These are phyloP conservation scores for Plasmodium cynomolgi DNA, from an alignment of 169 alveolate species.

Conservation along the genomic window DNA sequence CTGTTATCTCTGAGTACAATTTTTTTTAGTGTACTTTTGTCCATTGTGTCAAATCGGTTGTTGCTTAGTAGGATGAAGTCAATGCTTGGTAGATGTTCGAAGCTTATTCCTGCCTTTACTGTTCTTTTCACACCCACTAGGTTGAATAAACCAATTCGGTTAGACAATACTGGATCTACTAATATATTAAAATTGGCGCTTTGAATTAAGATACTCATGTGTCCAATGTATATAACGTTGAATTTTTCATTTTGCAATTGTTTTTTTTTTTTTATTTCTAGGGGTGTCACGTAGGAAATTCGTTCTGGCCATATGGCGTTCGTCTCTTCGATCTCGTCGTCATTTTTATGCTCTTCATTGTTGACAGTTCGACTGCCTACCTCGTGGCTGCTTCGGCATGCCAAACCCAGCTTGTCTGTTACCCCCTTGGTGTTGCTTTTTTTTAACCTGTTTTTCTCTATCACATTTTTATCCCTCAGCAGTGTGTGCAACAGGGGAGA, in stretches of 20 bases:
- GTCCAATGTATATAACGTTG: constrained; percentile 72
- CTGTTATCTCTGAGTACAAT: constrained; percentile 70
- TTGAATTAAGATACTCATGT: constrained; percentile 70
- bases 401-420: neutral
- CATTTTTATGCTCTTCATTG: neutral
- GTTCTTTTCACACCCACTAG: constrained; percentile 54
- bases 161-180: constrained; percentile 71
- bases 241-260: constrained; percentile 17
- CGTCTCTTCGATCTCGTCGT: constrained; percentile 1
- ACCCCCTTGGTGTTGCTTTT: neutral
- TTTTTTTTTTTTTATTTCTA: constrained; percentile 45
- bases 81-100: constrained; percentile 64
- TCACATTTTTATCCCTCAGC: constrained; percentile 12
- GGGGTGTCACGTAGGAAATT: constrained; percentile 52
- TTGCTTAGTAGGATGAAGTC: constrained; percentile 72
- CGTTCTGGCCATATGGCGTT: constrained; percentile 71
- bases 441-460: constrained; percentile 47
- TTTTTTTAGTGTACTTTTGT: constrained; percentile 31
- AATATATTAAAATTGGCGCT: constrained; percentile 46
- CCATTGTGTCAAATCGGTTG: constrained; percentile 74
- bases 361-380: neutral
- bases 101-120: constrained; percentile 59
- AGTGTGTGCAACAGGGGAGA: constrained; percentile 42
- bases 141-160: constrained; percentile 44
- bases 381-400: neutral